Evolutionary conservation across 2,329 filamentous ascomycete genomes (phyloP).

Genomic region (Triangularia verruculosa): DNA sequence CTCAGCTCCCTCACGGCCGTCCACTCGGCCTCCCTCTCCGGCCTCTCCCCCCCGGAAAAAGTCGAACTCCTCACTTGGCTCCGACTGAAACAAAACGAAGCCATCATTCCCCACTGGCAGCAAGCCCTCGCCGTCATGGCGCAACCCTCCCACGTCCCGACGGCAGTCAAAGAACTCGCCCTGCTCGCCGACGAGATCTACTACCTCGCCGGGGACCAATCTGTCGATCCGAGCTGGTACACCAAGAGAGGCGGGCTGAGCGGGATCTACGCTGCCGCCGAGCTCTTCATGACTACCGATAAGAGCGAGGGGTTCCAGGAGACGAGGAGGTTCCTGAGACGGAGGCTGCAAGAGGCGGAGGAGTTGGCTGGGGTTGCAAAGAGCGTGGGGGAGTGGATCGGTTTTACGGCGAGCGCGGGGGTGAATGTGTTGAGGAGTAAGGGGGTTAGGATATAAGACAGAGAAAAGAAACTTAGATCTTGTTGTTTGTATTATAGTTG

Average conservation of each 20-base stretch:
- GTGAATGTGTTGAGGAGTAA: conserved; percentile 86
- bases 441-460: conserved; percentile 74
- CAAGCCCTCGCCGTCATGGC: conserved; percentile 90
- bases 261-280: conserved; percentile 65
- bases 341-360: conserved; percentile 68
- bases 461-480: too few species aligned
- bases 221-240: conserved; percentile 88
- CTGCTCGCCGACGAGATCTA: conserved; percentile 88
- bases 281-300: conserved; percentile 95
- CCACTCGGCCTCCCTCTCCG: conserved; percentile 39
- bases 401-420: conserved; percentile 73
- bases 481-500: too few species aligned
- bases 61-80: conserved; percentile 73
- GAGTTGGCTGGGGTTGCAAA: conserved; percentile 60
- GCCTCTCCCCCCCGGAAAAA: conserved; percentile 51
- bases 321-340: conserved; percentile 75
- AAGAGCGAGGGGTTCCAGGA: conserved; percentile 67
- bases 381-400: conserved; percentile 71
- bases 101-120: conserved; percentile 76
- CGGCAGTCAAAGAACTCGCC: conserved; percentile 75
- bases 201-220: conserved; percentile 76
- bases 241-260: conserved; percentile 57
- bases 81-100: conserved; percentile 69
- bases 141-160: conserved; percentile 71
- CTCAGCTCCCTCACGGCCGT: conserved; percentile 46